Base-by-base conservation (phyloP, 2,329 filamentous ascomycete species). In the Penicillium corylophilum region DNA sequence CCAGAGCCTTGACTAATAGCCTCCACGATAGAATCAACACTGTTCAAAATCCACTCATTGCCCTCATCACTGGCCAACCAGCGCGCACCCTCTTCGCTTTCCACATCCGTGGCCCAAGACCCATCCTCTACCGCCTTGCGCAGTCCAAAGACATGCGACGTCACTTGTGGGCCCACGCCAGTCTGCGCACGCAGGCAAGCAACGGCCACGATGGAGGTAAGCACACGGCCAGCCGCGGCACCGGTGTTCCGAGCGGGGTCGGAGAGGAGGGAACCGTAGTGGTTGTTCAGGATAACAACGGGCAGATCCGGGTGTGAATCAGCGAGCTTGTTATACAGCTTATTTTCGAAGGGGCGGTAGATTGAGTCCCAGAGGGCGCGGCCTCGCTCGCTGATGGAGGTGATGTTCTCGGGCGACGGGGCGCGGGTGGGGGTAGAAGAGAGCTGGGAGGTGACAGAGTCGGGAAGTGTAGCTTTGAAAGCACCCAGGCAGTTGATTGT, bases 401-500 rank as follows among this genome's bases (percentile, higher is more conserved):
- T 70, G 41, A 91, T 73, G 58, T 84, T 87, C 9, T 74, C 62
- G 0, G 75, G 61, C 0, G 75, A 79, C 1, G 82, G 74, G 2
- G 68, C 60, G 41, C 87, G 82, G 8, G 85, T 84, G 0, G 86
- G 76, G 24, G 64, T 72, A 0, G 77, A 83, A 50, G 79, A 78
- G 4, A 93, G 79, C 4, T 71, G 65, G 1, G 76, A 66, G 3
- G 76, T 68, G 4, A 91, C 74, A 5, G 79, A 71, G 0, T 73
- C 53, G 0, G 88, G 85, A 0, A 94, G 81, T 24, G 77, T 75
- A 35, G 79, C 76, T 62, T 81, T 79, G 77, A 92, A 91, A 22
- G 84, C 84, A 63, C 85, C 86, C 2, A 95, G 84, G 63, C 82
- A 86, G 78, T 94, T 94, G 76, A 94, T 94, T 23, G 86, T 87